Evolutionary conservation across 2,329 filamentous ascomycete genomes (phyloP).

Genomic region (Phialocephala subalpina): DNA sequence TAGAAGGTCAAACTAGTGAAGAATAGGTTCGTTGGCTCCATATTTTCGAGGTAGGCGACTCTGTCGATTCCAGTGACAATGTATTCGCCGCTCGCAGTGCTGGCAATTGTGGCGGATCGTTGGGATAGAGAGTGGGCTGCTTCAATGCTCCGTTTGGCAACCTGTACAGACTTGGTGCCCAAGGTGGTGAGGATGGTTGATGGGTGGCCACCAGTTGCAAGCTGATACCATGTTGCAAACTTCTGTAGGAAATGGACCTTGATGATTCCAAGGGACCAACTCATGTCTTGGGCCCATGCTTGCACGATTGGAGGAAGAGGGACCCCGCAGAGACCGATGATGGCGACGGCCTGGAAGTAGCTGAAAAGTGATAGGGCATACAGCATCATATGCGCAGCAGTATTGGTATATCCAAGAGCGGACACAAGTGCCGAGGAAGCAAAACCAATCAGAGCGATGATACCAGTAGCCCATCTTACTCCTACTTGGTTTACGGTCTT

Average conservation of each 20-base stretch:
- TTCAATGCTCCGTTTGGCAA: conserved; percentile 65
- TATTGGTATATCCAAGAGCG: conserved; percentile 90
- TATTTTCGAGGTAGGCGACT: conserved; percentile 84
- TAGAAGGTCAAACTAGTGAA: conserved; percentile 92
- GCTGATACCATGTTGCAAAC: conserved; percentile 95
- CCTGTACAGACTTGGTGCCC: conserved; percentile 78
- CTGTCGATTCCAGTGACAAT: conserved; percentile 84
- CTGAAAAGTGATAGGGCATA: conserved; percentile 92
- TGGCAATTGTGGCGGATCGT: conserved; percentile 55
- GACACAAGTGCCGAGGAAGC: conserved; percentile 88
- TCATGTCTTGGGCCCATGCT: conserved; percentile 96
- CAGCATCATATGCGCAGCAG: conserved; percentile 91
- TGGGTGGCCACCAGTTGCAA: conserved; percentile 86
- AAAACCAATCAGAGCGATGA: conserved; percentile 85
- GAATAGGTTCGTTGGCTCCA: conserved; percentile 93
- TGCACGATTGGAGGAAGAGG: conserved; percentile 86
- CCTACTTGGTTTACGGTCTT: conserved; percentile 90
- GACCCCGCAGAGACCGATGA: conserved; percentile 85
- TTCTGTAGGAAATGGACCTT: conserved; percentile 82
- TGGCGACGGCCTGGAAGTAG: conserved; percentile 94
- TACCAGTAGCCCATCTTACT: conserved; percentile 88
- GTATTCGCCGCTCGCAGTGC: conserved; percentile 62
- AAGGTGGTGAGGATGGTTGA: conserved; percentile 82
- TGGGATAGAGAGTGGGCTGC: conserved; percentile 40
- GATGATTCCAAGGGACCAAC: conserved; percentile 98